phyloP scores from a whole-genome alignment of 106 monocot species.

The Posidonia australis region DNA sequence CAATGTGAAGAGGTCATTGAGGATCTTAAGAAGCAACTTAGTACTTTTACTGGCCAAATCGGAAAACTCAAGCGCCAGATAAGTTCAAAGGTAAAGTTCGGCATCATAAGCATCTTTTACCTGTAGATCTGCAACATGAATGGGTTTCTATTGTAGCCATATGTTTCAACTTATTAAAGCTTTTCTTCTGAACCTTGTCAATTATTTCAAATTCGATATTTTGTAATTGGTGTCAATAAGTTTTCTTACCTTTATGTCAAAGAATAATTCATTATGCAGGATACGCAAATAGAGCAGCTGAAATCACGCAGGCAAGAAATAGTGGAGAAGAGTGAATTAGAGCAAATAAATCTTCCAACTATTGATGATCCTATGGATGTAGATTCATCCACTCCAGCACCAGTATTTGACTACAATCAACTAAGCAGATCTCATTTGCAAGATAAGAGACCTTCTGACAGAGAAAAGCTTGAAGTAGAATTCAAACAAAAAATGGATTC shows the following conservation, averaged over 20 bases:
- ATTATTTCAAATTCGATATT: too few relatives aligned
- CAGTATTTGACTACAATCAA: slow-evolving; percentile 61
- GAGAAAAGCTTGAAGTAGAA: slow-evolving; percentile 72
- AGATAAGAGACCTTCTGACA: slow-evolving; percentile 60
- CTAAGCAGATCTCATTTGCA: slow-evolving; percentile 52
- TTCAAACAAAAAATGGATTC: slow-evolving; percentile 75
- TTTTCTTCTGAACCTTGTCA: too few relatives aligned
- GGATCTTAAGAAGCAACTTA: slow-evolving; percentile 57
- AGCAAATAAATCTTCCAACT: slow-evolving; percentile 78
- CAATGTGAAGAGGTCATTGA: slow-evolving; percentile 70
- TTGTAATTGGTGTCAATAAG: too few relatives aligned
- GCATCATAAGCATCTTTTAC: not conserved
- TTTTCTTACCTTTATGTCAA: not conserved
- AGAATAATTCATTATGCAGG: slow-evolving; percentile 28
- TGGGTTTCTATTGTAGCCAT: not conserved
- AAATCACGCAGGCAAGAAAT: slow-evolving; percentile 49
- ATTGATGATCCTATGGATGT: slow-evolving; percentile 81
- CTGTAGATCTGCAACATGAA: not conserved
- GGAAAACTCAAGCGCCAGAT: slow-evolving; percentile 77
- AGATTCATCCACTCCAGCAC: slow-evolving; percentile 32
- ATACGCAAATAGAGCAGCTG: slow-evolving; percentile 62
- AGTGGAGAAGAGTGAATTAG: slow-evolving; percentile 81
- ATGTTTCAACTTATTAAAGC: not conserved
- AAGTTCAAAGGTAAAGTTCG: slow-evolving; percentile 51
- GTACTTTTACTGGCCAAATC: slow-evolving; percentile 32